Conservation (phyloP, 768 basidiomycete genomes). For the Pisolithus tinctorius region DNA sequence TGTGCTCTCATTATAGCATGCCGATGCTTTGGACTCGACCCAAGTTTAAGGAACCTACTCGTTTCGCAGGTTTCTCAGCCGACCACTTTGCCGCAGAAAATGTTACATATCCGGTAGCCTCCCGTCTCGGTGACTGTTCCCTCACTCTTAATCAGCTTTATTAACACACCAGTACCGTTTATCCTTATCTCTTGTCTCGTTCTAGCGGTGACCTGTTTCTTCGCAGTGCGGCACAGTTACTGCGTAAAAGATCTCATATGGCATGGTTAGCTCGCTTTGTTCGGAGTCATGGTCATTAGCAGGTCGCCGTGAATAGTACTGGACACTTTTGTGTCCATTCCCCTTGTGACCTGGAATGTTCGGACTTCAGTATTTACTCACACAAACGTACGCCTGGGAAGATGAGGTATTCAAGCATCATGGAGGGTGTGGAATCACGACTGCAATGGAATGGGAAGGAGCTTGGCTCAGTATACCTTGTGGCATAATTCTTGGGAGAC, state of each 20-base stretch:
- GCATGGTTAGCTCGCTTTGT: slow-evolving; percentile 86
- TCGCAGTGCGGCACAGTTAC: slow-evolving; percentile 57
- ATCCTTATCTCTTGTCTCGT: slow-evolving; percentile 43
- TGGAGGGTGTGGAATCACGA: too few relatives aligned
- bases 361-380: too few relatives aligned
- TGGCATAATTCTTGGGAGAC: too few relatives aligned
- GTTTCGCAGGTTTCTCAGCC: background rate
- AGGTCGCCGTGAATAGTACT: too few relatives aligned
- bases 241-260: slow-evolving; percentile 65
- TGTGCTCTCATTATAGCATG: slow-evolving; percentile 75
- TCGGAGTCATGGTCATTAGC: too few relatives aligned
- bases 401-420: too few relatives aligned
- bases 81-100: slow-evolving; percentile 54
- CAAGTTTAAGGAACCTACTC: slow-evolving; percentile 44
- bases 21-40: slow-evolving; percentile 69
- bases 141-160: slow-evolving; percentile 59
- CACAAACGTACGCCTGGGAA: too few relatives aligned
- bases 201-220: slow-evolving; percentile 44
- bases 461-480: too few relatives aligned
- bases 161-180: slow-evolving; percentile 61
- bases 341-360: too few relatives aligned
- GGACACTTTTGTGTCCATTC: too few relatives aligned
- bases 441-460: too few relatives aligned
- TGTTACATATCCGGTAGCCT: slow-evolving; percentile 89
- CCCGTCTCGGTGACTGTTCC: slow-evolving; percentile 86